Base-by-base conservation (phyloP, 2,329 filamentous ascomycete genomes). In the Alternaria angustiovoidea region DNA sequence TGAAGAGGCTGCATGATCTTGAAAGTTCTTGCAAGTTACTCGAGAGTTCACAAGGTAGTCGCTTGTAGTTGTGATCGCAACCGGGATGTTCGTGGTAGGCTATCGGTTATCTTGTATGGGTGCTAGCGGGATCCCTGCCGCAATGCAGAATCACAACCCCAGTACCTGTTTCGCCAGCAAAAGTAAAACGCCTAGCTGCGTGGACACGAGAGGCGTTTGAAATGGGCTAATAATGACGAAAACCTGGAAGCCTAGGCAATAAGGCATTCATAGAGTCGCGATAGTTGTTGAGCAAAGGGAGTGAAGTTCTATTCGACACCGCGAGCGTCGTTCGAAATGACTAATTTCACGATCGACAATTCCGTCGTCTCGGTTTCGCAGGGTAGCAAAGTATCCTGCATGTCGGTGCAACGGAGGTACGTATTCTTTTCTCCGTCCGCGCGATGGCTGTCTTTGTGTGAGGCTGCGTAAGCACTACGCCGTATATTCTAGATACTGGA, bases 61-160 rank as follows among this genome's bases (percentile, higher is more conserved):
- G 53, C 57, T 63, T 57, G 64, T 54, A 55, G 18, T 54, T 55
- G 57, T 61, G 49, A 54, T 59, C 46, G 59, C 41, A 48, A 54
- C 60, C 48, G 47, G 57, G 69, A 64, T 64, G 47, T 44, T 51
- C 47, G 62, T 65, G 54, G 70, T 66, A 68, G 41, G 48, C 54
- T 61, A 41, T 66, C 57, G 60, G 63, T 68, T 64, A 61, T 32
- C 51, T 52, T 44, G 49, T 48, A 54, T 58, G 18, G 43, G 48
- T 38, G 55, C 64, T 70, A 67, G 68, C 64, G 62, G 63, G 46
- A 73, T 67, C 73, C 74, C 62, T 75, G 74, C 57, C 56, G 22
- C 58, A 49, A 36, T 36, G 59, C 57, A 49, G 44, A 9, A 57
- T 20, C 44, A 46, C 39, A 34, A 53, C 55, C 61, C 65, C 62